Conservation (phyloP, 1,284 basidiomycete genomes). For the Heterobasidion occidentale region DNA sequence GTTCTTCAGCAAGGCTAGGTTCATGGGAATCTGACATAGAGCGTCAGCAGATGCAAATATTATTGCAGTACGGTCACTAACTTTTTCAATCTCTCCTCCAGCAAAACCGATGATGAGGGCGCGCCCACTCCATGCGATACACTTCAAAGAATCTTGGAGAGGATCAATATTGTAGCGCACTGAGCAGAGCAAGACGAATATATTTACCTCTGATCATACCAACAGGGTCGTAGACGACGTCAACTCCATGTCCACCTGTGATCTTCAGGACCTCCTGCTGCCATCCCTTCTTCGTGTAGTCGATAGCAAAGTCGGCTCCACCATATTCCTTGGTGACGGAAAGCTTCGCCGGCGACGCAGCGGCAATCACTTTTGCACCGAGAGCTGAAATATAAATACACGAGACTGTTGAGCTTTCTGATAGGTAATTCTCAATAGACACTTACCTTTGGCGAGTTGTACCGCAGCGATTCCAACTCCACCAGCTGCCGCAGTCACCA, state of each 20-base stretch:
- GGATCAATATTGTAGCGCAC: conserved; percentile 1
- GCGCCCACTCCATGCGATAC: conserved; percentile 91
- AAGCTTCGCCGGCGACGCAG: conserved; percentile 61
- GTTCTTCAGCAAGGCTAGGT: conserved; percentile 85
- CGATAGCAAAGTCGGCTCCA: conserved; percentile 62
- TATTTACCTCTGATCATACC: conserved; percentile 59
- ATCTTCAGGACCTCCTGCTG: conserved; percentile 68
- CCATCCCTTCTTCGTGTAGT: conserved; percentile 66
- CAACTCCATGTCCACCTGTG: conserved; percentile 77
- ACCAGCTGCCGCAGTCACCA: conserved; percentile 85
- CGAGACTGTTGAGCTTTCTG: neutral
- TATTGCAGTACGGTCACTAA: conserved; percentile 19
- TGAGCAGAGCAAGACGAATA: neutral
- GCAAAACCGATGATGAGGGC: conserved; percentile 91
- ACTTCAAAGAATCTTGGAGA: conserved; percentile 69
- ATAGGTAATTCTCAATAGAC: neutral
- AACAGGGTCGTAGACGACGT: conserved; percentile 89
- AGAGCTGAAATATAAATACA: conserved; percentile 35
- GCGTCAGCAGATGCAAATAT: neutral
- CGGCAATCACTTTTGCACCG: conserved; percentile 76
- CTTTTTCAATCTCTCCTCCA: conserved; percentile 84
- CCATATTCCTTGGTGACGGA: conserved; percentile 61
- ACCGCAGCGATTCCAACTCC: conserved; percentile 91
- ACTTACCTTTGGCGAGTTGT: conserved; percentile 78
- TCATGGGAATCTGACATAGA: conserved; percentile 64